Evolutionary conservation across 805 yeast genomes (phyloP).

Genomic region (Yarrowia osloensis): DNA sequence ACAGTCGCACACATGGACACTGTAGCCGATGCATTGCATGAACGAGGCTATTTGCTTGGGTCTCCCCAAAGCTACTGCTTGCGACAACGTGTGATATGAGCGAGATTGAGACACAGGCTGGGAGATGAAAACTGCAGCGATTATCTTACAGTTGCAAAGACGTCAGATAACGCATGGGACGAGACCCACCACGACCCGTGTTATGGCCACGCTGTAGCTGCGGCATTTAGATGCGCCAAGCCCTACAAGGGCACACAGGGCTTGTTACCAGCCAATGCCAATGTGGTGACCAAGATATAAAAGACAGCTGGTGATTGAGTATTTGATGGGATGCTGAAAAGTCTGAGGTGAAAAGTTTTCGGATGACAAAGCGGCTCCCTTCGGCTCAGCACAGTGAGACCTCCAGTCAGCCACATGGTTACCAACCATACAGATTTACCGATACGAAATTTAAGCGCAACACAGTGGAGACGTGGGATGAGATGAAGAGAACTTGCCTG

Average conservation of each 20-base stretch:
- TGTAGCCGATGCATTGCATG: slow-evolving; percentile 8
- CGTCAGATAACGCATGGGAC: background rate
- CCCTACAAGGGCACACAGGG: background rate
- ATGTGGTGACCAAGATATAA: background rate
- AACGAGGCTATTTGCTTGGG: background rate
- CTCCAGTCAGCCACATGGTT: background rate
- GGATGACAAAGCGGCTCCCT: background rate
- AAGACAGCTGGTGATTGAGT: background rate
- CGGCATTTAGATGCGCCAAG: slow-evolving; percentile 28
- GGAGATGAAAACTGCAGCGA: background rate
- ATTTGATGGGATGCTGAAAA: no score
- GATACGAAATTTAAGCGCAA: slow-evolving; percentile 11
- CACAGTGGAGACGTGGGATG: background rate
- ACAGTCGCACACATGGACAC: no score
- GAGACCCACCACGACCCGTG: background rate
- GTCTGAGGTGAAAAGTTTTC: background rate
- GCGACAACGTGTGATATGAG: background rate
- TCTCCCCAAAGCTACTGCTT: background rate
- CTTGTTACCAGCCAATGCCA: slow-evolving; percentile 2
- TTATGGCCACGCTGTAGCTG: background rate
- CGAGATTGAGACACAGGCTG: background rate
- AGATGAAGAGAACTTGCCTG: no score
- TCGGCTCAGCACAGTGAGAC: background rate
- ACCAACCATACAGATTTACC: background rate
- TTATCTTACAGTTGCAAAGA: background rate